These are phyloP conservation scores for Lithospermum erythrorhizon DNA, from an alignment of 257 asterid species.

Conservation along the genomic window DNA sequence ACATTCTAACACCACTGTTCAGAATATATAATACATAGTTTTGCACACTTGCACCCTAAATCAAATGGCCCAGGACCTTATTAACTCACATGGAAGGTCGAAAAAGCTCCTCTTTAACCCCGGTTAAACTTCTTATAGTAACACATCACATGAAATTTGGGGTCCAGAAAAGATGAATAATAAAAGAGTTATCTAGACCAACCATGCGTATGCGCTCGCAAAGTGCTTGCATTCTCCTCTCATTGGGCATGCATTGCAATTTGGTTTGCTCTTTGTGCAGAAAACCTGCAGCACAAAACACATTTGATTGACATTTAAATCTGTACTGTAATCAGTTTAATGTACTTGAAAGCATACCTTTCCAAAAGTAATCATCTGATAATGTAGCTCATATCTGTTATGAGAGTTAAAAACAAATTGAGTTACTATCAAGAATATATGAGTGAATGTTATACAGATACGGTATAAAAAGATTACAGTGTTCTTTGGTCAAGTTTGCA, in stretches of 20 bases:
- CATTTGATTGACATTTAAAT: neutral
- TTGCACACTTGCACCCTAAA: no score
- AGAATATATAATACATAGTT: no score
- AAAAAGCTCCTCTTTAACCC: no score
- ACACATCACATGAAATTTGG: neutral
- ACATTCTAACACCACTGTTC: no score
- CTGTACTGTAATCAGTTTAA: neutral
- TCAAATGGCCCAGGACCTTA: no score
- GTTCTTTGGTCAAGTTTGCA: conserved; percentile 59
- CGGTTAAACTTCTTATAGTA: no score
- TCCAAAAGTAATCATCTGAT: conserved; percentile 75
- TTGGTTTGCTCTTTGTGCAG: conserved; percentile 73
- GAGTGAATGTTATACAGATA: neutral
- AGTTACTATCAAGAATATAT: conserved; percentile 5
- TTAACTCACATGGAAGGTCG: no score
- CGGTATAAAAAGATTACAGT: conserved; percentile 27
- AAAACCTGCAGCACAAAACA: conserved; percentile 38
- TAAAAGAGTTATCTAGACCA: neutral
- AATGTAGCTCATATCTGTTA: conserved; percentile 72
- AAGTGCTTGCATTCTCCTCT: conserved; percentile 73
- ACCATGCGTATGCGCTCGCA: conserved; percentile 78
- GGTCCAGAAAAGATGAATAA: neutral
- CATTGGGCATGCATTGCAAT: conserved; percentile 81
- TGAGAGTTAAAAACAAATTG: conserved; percentile 11
- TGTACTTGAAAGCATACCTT: conserved; percentile 32